Percentiles rank a stretch among this genome's conserved stretches.
phyloP scores from a whole-genome alignment of 495 filamentous ascomycete species.

The Talaromyces ruber region DNA sequence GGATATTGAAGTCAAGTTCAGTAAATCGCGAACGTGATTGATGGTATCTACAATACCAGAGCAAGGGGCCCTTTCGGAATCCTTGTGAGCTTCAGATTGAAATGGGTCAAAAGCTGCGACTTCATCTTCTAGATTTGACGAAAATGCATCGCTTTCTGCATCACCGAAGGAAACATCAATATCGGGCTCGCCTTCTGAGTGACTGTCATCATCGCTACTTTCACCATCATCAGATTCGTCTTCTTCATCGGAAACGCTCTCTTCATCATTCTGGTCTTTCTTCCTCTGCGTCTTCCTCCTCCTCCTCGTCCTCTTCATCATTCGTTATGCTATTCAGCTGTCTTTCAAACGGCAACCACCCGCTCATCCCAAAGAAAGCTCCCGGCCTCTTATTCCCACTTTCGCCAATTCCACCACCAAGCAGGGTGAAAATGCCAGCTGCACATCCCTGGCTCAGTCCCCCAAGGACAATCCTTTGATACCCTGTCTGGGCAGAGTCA shows the following conservation, averaged over 20 bases:
- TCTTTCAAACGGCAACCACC: constrained; percentile 39
- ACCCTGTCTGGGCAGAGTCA: constrained; percentile 8
- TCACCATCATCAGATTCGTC: not conserved
- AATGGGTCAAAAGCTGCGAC: not conserved
- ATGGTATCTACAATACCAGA: not conserved
- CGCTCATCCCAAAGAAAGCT: constrained; percentile 41
- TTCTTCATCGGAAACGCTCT: not conserved
- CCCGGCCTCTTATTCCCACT: constrained; percentile 12
- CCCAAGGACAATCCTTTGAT: constrained; percentile 32
- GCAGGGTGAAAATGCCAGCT: constrained; percentile 22
- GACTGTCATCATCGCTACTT: not conserved
- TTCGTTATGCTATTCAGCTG: not conserved
- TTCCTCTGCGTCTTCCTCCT: not conserved
- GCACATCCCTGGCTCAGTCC: constrained; percentile 47
- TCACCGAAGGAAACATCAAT: constrained; percentile 9
- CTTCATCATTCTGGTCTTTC: not conserved
- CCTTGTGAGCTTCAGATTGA: not conserved
- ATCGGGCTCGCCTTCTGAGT: not conserved
- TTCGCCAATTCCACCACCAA: constrained; percentile 25
- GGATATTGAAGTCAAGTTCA: constrained; percentile 9
- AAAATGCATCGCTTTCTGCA: constrained; percentile 28
- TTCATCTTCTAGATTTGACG: not conserved
- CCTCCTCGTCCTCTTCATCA: not conserved
- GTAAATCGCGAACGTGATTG: constrained; percentile 11
- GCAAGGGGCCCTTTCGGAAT: not conserved